Evolutionary conservation across 257 asterid species (phyloP), one percentile per base, ranked within the genome.

Genomic region (Jaltomata sinuosa): DNA sequence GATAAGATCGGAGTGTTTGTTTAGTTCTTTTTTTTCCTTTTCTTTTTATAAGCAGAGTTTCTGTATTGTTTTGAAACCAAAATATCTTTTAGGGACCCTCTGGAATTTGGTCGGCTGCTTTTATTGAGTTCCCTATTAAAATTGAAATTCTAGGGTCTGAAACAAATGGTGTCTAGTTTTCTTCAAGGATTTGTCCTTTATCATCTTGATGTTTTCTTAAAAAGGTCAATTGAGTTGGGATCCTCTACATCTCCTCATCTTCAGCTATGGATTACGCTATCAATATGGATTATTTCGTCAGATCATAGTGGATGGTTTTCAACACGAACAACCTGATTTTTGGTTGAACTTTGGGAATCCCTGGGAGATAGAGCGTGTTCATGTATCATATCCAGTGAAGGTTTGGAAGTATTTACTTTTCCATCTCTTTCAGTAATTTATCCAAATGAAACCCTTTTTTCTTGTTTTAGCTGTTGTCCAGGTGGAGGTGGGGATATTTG

Each of bases 311-410:
- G 93, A 90, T 77, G 93, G 93, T 7, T 90, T 87, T 85, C 93
- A 88, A 85, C 93, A 87, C 38, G 93, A 90, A 84, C 89, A 90
- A 67, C 93, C 93, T 18, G 93, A 90, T 85, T 90, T 85, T 83
- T 90, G 93, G 93, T 87, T 90, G 82, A 90, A 88, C 84, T 90
- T 90, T 47, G 93, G 93, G 74, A 90, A 90, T 76, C 93, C 93
- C 83, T 90, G 93, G 93, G 93, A 90, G 84, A 90, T 88, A 79
- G 93, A 90, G 84, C 89, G 93, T 79, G 91, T 90, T 83, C 93
- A 90, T 68, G 91, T 90, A 27, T 90, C 93, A 15, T 90, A 90
- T 62, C 81, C 93, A 29, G 93, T 90, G 69, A 90, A 90, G 93
- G 93, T 89, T 77, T 86, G 91, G 53, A 79, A 87, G 71, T 85